Percentiles rank a stretch among this genome's conserved stretches.
Evolutionary conservation across 169 alveolate species (phyloP).

Genomic region (Cryptosporidium tyzzeri): DNA sequence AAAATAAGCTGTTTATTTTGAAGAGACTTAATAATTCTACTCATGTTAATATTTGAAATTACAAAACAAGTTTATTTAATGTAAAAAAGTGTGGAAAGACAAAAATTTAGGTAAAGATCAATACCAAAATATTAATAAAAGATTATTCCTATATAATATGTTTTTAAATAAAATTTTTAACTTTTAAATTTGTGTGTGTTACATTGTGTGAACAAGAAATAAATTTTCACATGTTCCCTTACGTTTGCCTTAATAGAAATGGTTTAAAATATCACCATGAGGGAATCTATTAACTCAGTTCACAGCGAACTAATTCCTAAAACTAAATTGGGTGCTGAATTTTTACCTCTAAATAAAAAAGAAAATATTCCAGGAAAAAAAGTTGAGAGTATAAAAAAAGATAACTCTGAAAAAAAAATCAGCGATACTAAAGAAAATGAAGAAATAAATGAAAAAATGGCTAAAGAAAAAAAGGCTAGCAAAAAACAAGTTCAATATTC

Average conservation of each 20-base stretch:
- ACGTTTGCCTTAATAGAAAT: background rate
- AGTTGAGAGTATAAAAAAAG: background rate
- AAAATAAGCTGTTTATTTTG: background rate
- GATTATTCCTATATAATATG: background rate
- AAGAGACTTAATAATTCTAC: no score
- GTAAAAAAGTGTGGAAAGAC: conserved; percentile 42
- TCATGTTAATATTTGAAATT: no score
- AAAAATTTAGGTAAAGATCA: background rate
- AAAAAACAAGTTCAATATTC: background rate
- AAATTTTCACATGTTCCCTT: conserved; percentile 9
- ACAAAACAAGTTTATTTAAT: background rate
- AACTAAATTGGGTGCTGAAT: conserved; percentile 42
- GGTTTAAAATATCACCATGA: conserved; percentile 2
- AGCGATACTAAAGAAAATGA: conserved; percentile 26
- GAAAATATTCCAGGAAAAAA: background rate
- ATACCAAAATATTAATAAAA: background rate
- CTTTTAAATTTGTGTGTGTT: conserved; percentile 19
- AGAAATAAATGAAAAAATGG: background rate
- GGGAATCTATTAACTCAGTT: background rate
- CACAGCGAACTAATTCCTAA: conserved; percentile 47
- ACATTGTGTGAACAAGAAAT: conserved; percentile 8
- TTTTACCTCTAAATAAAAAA: conserved; percentile 45
- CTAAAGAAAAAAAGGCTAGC: background rate
- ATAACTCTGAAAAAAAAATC: background rate
- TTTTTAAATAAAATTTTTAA: background rate